Percentiles rank a stretch among this genome's conserved stretches.
phyloP scores from a whole-genome alignment of 2,329 filamentous ascomycete species.

The Apiospora koreana region DNA sequence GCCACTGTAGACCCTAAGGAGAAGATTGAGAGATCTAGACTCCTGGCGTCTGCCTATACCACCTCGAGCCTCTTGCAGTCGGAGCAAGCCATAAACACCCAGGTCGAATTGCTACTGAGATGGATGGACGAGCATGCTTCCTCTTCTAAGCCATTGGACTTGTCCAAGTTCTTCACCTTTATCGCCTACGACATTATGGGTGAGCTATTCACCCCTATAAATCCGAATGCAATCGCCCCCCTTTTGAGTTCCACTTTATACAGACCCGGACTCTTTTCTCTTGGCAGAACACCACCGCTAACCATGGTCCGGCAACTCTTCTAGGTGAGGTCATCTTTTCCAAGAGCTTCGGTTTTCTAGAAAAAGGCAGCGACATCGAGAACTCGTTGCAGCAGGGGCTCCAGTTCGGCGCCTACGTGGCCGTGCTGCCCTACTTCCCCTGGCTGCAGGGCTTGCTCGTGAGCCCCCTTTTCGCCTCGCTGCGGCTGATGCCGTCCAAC shows the following conservation, averaged over 20 bases:
- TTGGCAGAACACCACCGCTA: background rate
- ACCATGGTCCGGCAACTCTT: background rate
- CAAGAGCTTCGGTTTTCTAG: constrained; percentile 31
- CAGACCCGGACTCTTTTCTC: background rate
- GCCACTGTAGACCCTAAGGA: constrained; percentile 36
- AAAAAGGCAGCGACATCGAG: constrained; percentile 28
- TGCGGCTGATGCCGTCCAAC: constrained; percentile 17
- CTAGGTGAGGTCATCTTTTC: constrained; percentile 31
- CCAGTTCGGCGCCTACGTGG: constrained; percentile 3
- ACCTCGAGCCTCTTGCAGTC: constrained; percentile 31
- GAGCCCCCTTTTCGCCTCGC: constrained; percentile 21
- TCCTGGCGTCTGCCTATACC: constrained; percentile 34
- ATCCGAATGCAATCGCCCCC: background rate
- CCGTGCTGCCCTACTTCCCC: background rate
- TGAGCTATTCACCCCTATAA: background rate
- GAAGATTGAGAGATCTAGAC: constrained; percentile 35
- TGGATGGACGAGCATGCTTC: constrained; percentile 23
- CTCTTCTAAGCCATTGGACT: constrained; percentile 17
- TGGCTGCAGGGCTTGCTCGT: constrained; percentile 15
- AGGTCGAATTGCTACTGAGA: constrained; percentile 20
- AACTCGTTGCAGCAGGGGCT: constrained; percentile 11
- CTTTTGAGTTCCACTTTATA: background rate
- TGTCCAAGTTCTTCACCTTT: constrained; percentile 26
- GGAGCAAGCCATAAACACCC: constrained; percentile 20
- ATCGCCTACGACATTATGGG: constrained; percentile 34